Base-by-base conservation (phyloP, 805 yeast genomes). In the Zygosaccharomyces lentus region DNA sequence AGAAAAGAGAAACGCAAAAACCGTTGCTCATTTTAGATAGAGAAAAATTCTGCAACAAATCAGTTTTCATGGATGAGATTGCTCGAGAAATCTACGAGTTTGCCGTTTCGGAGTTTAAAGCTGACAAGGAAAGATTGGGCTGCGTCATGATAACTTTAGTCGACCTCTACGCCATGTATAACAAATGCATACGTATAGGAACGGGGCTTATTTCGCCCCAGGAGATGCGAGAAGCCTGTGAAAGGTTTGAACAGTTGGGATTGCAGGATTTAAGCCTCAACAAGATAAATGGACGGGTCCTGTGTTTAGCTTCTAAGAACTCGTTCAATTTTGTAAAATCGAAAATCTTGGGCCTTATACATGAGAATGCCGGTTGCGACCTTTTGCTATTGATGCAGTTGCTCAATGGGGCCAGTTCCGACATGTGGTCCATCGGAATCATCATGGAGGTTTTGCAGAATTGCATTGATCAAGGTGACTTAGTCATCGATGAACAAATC, bases 71-170 rank as follows among this genome's bases (percentile, higher is more conserved):
- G 24, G 78, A 80, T 48, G 96, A 88, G 56, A 67, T 88, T 13
- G 78, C 96, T 0, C 73, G 96, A 43, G 90, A 87, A 57, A 60
- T 91, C 2, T 81, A 87, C 34, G 96, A 86, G 55, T 89, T 80
- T 62, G 68, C 50, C 58, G 68, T 49, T 60, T 67, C 57, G 54
- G 78, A 41, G 55, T 81, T 19, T 54, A 81, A 46, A 24, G 64
- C 57, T 19, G 50, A 50, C 26, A 48, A 50, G 23, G 72, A 68
- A 34, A 69, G 68, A 29, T 74, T 73, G 39, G 82, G 82, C 37
- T 87, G 85, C 2, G 68, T 81, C 15, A 53, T 65, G 54, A 69
- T 84, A 10, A 73, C 87, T 0, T 54, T 84, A 27, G 73, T 77
- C 41, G 91, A 84, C 54, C 58, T 84, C 15, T 85, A 73, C 62